Evolutionary conservation across 1,139 yeast genomes (phyloP).

Genomic region (Candida smagusa): DNA sequence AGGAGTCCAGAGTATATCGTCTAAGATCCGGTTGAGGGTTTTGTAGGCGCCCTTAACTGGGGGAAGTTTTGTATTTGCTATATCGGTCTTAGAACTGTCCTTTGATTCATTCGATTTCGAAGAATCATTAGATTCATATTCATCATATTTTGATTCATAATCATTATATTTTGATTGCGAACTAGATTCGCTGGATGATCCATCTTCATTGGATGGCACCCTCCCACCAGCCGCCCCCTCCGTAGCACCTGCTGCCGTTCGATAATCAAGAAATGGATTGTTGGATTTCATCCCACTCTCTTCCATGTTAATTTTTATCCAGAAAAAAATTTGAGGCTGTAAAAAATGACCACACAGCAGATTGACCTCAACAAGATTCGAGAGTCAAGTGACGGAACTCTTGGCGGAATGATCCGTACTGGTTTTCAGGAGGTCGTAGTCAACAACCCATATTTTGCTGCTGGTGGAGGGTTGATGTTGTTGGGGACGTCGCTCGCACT

Average conservation of each 20-base stretch:
- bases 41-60: conserved; percentile 39
- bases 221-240: no score
- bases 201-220: no score
- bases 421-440: conserved; percentile 55
- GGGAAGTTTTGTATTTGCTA: no score
- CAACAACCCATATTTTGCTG: conserved; percentile 91
- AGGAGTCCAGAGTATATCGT: conserved; percentile 54
- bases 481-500: conserved; percentile 84
- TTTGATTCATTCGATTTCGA: no score
- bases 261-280: conserved; percentile 1
- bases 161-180: no score
- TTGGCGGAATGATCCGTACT: conserved; percentile 30
- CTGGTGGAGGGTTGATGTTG: conserved; percentile 95
- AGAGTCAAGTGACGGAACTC: conserved; percentile 36
- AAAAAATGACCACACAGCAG: conserved; percentile 7
- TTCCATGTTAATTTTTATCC: background rate
- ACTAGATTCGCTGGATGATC: no score
- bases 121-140: no score
- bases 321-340: background rate
- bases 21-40: conserved; percentile 63
- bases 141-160: no score
- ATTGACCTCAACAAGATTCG: conserved; percentile 39
- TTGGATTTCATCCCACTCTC: background rate
- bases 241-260: no score
- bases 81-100: no score